phyloP scores from a whole-genome alignment of 129 eudicot species.

The Flaveria ramosissima region DNA sequence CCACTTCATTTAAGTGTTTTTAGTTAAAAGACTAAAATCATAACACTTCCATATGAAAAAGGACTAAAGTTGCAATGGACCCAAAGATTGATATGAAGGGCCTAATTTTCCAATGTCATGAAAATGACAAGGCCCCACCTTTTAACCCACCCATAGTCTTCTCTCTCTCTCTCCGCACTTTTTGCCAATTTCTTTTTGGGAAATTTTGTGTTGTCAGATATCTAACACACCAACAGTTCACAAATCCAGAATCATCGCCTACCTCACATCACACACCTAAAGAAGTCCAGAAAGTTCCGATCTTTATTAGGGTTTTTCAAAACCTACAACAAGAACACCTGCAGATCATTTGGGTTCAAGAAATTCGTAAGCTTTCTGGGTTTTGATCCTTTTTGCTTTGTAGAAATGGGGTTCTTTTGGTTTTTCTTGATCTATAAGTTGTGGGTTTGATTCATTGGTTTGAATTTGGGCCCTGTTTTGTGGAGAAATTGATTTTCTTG shows the following conservation, averaged over 20 bases:
- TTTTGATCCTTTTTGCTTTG: slow-evolving; percentile 19
- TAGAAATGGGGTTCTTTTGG: slow-evolving; percentile 23
- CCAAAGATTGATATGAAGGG: slow-evolving; percentile 24
- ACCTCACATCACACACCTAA: slow-evolving; percentile 25
- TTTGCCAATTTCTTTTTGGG: slow-evolving; percentile 12
- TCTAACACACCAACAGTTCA: slow-evolving; percentile 9
- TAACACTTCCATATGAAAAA: neutral
- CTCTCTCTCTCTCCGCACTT: neutral
- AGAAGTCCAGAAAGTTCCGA: slow-evolving; percentile 14
- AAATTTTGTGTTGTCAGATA: slow-evolving; percentile 9
- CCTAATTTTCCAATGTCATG: slow-evolving; percentile 33
- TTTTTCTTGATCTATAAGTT: slow-evolving; percentile 33
- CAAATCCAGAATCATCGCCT: slow-evolving; percentile 22
- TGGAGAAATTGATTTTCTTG: neutral
- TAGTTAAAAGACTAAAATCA: slow-evolving; percentile 12
- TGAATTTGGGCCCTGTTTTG: slow-evolving; percentile 15
- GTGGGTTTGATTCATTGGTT: slow-evolving; percentile 19
- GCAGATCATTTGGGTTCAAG: slow-evolving; percentile 14
- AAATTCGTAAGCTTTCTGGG: slow-evolving; percentile 29
- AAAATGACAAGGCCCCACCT: slow-evolving; percentile 19
- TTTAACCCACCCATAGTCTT: neutral
- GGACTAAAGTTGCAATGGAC: slow-evolving; percentile 31
- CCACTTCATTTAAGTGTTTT: neutral
- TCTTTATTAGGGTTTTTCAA: slow-evolving; percentile 19
- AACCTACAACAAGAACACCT: slow-evolving; percentile 17